Base-by-base conservation (phyloP, 306 rosid species). In the Castanospermum australe region DNA sequence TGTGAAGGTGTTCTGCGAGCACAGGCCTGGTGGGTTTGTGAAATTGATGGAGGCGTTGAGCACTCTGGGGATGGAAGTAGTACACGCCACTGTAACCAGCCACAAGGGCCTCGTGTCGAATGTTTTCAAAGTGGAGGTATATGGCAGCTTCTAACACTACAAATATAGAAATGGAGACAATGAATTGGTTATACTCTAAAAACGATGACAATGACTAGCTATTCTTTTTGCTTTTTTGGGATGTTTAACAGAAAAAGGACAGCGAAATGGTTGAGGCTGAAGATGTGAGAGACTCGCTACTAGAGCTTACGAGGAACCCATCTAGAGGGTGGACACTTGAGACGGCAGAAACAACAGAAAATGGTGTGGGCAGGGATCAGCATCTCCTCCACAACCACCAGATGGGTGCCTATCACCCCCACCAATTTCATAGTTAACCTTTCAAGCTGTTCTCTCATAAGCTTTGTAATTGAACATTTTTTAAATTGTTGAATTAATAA, bases 1-100 rank as follows among this genome's bases (percentile, higher is more conserved):
- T 74, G 90, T 95, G 60, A 95, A 90, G 82, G 97, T 93, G 25
- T 88, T 93, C 48, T 79, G 97, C 28, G 99, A 95, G 91, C 94
- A 95, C 72, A 90, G 88, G 62, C 80, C 89, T 1, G 96, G 98
- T 13, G 94, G 97, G 38, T 95, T 93, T 82, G 85, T 80, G 87
- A 95, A 84, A 60, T 75, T 95, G 72, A 91, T 95, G 94, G 98
- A 93, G 75, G 98, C 96, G 2, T 81, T 95, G 17, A 87, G 85
- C 71, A 85, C 90, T 71, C 78, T 93, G n/a, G 89, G 91, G 45
- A 79, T 91, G 84, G 96, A 91, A 79, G 94, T 93, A 13, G 79
- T 90, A 17, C 91, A 90, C 87, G 98, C 96, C 42, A 91, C 91
- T 5, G 97, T 95, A 0, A 93, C 98, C 28, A 91, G 89, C 81